Base-by-base conservation (phyloP, 164 flowering plant genomes). In the Berberis vulgaris region DNA sequence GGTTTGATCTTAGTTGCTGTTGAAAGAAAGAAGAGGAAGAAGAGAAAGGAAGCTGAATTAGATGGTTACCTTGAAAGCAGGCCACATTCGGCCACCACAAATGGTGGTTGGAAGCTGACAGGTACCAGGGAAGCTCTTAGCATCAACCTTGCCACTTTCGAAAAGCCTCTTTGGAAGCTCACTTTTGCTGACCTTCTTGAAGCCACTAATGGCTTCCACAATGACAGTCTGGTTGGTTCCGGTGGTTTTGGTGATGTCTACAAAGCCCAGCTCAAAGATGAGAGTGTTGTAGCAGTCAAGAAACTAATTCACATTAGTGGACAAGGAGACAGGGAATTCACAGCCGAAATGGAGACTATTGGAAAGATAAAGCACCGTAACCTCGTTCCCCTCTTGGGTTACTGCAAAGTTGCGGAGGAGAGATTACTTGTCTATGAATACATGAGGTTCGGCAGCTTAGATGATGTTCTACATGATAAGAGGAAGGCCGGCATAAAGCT, bases 171-270 rank as follows among this genome's bases (percentile, higher is more conserved):
- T 3, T 70, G 85, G 59, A 95, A 91, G 78, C 96, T 91, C 64
- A 91, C 97, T 0, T 88, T 91, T 67, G 97, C 92, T 0, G 97
- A 95, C 72, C 89, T 95, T 54, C 85, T 89, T 12, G 97, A 86
- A 60, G 99, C 97, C 64, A 95, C 99, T 2, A 85, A 86, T 61
- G 90, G 92, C 46, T 95, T 95, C 75, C 88, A 88, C 77, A 71
- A 83, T 41, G 92, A 86, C 67, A 83, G 82, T 59, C 84, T 87
- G 26, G 80, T 95, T 9, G 99, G 99, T 26, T 84, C 91, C 0
- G 99, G 99, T 4, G 99, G 99, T 1, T 95, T 91, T 69, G 99
- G 99, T 2, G 99, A 91, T 63, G 99, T 95, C 7, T 95, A 95
- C 84, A 85, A 79, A 69, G 99, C 97, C 0, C 81, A 82, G 54